Evolutionary conservation across 805 yeast species (phyloP).

Genomic region (Starmerella vaccinii): DNA sequence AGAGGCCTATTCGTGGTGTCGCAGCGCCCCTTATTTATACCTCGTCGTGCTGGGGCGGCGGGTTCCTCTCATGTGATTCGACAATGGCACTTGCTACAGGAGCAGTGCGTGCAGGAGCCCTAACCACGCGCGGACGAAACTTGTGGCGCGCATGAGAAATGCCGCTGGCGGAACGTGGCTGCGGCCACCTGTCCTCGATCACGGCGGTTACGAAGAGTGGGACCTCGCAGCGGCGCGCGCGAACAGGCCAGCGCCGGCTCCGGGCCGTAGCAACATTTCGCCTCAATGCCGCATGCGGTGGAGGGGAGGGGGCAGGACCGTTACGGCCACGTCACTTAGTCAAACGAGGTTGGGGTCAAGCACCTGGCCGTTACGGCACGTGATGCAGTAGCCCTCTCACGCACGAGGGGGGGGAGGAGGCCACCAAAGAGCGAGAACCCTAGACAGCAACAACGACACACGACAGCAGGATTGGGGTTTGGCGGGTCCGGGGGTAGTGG

Average conservation of each 20-base stretch:
- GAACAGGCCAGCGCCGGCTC: too few relatives aligned
- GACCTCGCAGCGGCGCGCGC: too few relatives aligned
- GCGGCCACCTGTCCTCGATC: neutral
- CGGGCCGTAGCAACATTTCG: too few relatives aligned
- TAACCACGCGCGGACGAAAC: neutral
- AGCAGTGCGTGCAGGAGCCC: neutral
- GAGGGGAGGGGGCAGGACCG: neutral
- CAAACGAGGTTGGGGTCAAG: neutral
- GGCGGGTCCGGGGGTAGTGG: too few relatives aligned
- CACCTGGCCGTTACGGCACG: neutral
- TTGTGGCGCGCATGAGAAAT: neutral
- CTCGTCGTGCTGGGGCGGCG: neutral
- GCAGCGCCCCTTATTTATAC: slow-evolving; percentile 6
- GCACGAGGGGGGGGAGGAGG: neutral
- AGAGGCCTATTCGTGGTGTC: neutral
- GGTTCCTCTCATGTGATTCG: slow-evolving; percentile 9
- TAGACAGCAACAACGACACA: slow-evolving; percentile 5
- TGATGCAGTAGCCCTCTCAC: too few relatives aligned
- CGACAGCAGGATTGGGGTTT: too few relatives aligned
- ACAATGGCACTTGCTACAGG: neutral
- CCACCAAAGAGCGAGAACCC: too few relatives aligned
- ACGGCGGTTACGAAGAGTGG: too few relatives aligned
- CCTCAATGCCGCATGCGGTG: neutral
- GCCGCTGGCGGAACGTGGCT: neutral
- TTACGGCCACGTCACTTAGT: slow-evolving; percentile 5